These are phyloP conservation scores for Phaeosphaeriaceae sp. DNA, from an alignment of 2,329 filamentous ascomycete species.

Conservation along the genomic window DNA sequence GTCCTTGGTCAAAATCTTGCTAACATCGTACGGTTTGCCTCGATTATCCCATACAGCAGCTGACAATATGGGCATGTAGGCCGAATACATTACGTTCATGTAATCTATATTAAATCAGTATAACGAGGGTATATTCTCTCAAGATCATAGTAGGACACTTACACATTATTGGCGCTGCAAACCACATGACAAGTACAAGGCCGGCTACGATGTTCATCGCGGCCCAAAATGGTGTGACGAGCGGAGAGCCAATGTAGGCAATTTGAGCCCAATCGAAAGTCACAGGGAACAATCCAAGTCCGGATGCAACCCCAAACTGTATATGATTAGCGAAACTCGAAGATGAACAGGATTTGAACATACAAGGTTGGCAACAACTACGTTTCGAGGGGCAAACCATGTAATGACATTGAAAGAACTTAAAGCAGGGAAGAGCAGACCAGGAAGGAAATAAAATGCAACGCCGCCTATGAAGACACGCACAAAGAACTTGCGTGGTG, in stretches of 20 bases:
- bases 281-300: slow-evolving; percentile 80
- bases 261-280: slow-evolving; percentile 94
- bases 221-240: slow-evolving; percentile 86
- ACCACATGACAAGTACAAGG: slow-evolving; percentile 83
- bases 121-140: not conserved
- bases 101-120: slow-evolving; percentile 61
- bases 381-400: slow-evolving; percentile 85
- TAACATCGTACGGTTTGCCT: slow-evolving; percentile 80
- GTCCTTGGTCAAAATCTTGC: slow-evolving; percentile 76
- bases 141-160: slow-evolving; percentile 19
- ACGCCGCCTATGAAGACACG: slow-evolving; percentile 74
- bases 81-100: slow-evolving; percentile 77
- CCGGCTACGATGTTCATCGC: slow-evolving; percentile 84
- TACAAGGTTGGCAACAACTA: slow-evolving; percentile 80
- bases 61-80: slow-evolving; percentile 86
- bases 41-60: slow-evolving; percentile 85
- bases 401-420: slow-evolving; percentile 90
- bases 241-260: slow-evolving; percentile 82
- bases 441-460: slow-evolving; percentile 83
- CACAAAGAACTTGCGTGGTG: slow-evolving; percentile 84
- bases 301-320: slow-evolving; percentile 80
- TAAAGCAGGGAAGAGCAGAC: slow-evolving; percentile 79
- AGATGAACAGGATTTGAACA: slow-evolving; percentile 13
- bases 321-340: slow-evolving; percentile 7
- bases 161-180: slow-evolving; percentile 77